Percentiles rank a stretch among this genome's conserved stretches.
Conservation (phyloP, 1,284 basidiomycete species). For the Naganishia liquefaciens region DNA sequence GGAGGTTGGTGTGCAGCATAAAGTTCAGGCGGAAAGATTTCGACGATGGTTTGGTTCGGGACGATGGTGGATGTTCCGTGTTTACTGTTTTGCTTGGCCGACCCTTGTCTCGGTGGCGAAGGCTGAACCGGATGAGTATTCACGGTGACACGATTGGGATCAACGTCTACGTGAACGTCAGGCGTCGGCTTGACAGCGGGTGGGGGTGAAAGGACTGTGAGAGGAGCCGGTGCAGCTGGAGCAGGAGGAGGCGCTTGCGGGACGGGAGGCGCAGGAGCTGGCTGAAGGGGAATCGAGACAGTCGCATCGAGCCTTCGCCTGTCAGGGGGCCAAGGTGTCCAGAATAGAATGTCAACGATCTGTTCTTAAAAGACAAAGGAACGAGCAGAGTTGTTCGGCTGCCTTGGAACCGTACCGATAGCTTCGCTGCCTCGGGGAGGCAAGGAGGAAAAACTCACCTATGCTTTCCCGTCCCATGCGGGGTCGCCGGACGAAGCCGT, state of each 20-base stretch:
- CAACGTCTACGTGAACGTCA: constrained; percentile 8
- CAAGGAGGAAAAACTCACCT: not conserved
- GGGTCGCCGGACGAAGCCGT: not conserved
- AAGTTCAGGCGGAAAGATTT: constrained; percentile 1
- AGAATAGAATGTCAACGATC: not conserved
- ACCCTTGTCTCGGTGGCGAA: not conserved
- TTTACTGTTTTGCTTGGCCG: too few relatives aligned
- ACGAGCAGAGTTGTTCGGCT: too few relatives aligned
- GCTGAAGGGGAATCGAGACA: constrained; percentile 17
- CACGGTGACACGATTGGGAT: constrained; percentile 4
- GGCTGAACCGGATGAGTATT: not conserved
- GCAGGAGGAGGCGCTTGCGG: not conserved
- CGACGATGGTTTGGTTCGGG: constrained; percentile 10
- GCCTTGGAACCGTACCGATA: too few relatives aligned
- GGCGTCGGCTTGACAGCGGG: not conserved
- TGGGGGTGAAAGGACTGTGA: not conserved
- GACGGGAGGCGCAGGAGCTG: not conserved
- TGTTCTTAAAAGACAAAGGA: too few relatives aligned
- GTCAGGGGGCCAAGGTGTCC: not conserved
- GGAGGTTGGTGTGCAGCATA: not conserved
- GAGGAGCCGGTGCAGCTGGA: not conserved
- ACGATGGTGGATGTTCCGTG: not conserved
- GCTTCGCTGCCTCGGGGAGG: not conserved
- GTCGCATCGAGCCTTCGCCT: constrained; percentile 22
- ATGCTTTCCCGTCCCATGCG: constrained; percentile 6